Base-by-base conservation (phyloP, 2,329 filamentous ascomycete genomes). In the Colletotrichum sp. region DNA sequence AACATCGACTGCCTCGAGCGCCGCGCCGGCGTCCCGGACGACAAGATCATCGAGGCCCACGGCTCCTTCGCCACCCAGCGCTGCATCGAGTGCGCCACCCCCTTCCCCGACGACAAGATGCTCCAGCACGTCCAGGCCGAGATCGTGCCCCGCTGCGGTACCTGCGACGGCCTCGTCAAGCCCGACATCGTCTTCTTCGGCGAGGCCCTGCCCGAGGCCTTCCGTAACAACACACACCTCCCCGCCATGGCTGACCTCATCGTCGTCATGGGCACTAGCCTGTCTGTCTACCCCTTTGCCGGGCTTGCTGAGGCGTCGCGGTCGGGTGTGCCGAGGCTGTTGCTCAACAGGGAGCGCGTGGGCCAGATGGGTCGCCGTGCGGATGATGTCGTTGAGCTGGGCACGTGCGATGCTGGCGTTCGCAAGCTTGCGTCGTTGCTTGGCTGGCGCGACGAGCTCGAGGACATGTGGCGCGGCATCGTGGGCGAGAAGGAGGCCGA, bases 1-100 rank as follows among this genome's bases (percentile, higher is more conserved):
- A 99, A 99, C 82, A 99, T 99, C 79, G 97, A 99, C 86, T 98
- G 96, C 81, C 90, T 99, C 15, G 97, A 99, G 85, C 92, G 96
- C 26, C 90, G 92, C 79, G 97, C 96, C 15, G 97, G 97, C 30
- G 93, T 99, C 1, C 95, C 96, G 0, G 89, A 88, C 0, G 92
- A 96, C 3, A 93, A 91, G 84, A 96, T 99, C 66, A 90, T 99
- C 36, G 96, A 99, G 85, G 97, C 97, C 0, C 97, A 99, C 84
- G 97, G 97, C 62, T 98, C 95, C 83, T 99, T 99, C 83, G 96
- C 96, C 26, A 92, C 91, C 1, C 96, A 99, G 85, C 91, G 93
- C 79, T 99, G 97, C 84, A 96, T 99, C 80, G 95, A 98, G 28
- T 99, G 97, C 88, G 92, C 93, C 82, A 87, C 85, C 0, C 84